Evolutionary conservation across 2,329 filamentous ascomycete genomes (phyloP).

Genomic region (Gaeumannomyces sp.): DNA sequence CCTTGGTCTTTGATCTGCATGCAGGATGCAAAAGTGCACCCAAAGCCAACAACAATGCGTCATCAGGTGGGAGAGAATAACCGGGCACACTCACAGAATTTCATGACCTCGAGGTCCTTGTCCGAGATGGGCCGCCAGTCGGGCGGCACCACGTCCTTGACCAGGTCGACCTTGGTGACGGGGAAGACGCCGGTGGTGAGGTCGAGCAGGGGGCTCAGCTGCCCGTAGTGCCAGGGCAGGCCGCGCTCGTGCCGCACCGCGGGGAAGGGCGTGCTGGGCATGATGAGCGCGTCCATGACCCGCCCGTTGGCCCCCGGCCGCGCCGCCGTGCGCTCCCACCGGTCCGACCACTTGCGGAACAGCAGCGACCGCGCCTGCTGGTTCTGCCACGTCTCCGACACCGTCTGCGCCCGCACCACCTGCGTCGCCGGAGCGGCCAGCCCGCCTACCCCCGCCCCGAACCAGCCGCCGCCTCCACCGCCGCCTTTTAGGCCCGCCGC

Average conservation of each 20-base stretch:
- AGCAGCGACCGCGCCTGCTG: neutral
- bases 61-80: slow-evolving; percentile 26
- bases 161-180: slow-evolving; percentile 29
- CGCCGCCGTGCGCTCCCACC: slow-evolving; percentile 22
- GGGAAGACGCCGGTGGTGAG: slow-evolving; percentile 60
- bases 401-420: neutral
- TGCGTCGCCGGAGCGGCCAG: neutral
- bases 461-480: too few relatives aligned
- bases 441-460: too few relatives aligned
- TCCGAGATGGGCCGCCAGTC: slow-evolving; percentile 22
- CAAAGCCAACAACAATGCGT: slow-evolving; percentile 30
- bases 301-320: slow-evolving; percentile 21
- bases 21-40: too few relatives aligned
- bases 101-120: slow-evolving; percentile 17
- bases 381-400: neutral
- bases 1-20: neutral
- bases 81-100: slow-evolving; percentile 14
- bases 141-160: slow-evolving; percentile 20
- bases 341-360: slow-evolving; percentile 20
- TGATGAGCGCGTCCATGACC: slow-evolving; percentile 27
- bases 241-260: slow-evolving; percentile 31
- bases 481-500: slow-evolving; percentile 18
- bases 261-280: slow-evolving; percentile 30
- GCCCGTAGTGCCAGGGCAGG: slow-evolving; percentile 57
- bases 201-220: slow-evolving; percentile 64